These are phyloP conservation scores for Forsythia viridissima DNA, from an alignment of 257 asterid genomes.

Conservation along the genomic window DNA sequence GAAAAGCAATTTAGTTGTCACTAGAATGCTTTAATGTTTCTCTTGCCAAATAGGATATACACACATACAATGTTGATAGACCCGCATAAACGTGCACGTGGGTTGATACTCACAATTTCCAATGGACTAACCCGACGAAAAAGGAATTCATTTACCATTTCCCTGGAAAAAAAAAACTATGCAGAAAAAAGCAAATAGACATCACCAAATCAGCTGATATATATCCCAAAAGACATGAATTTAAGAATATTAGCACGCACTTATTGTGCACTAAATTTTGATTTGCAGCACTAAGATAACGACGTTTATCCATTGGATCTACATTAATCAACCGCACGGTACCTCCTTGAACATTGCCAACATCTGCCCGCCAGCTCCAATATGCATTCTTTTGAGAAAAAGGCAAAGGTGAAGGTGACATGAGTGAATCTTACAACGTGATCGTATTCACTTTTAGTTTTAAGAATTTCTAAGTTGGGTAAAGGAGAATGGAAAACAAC, in stretches of 20 bases:
- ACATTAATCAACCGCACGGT: slow-evolving; percentile 2
- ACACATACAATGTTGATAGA: no score
- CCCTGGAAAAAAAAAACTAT: slow-evolving; percentile 31
- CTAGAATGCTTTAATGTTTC: background rate
- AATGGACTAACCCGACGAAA: slow-evolving; percentile 52
- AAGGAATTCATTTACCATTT: slow-evolving; percentile 43
- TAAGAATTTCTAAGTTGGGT: slow-evolving; percentile 7
- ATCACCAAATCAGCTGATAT: background rate
- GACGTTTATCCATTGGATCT: slow-evolving; percentile 32
- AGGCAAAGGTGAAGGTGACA: slow-evolving; percentile 1
- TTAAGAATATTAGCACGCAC: slow-evolving; percentile 34
- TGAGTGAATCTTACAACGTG: background rate
- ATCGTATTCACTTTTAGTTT: background rate
- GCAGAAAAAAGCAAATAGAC: background rate
- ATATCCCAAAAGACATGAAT: background rate
- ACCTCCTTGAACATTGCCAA: slow-evolving; percentile 14
- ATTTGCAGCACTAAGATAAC: slow-evolving; percentile 36
- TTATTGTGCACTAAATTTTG: slow-evolving; percentile 22
- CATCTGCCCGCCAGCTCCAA: slow-evolving; percentile 35
- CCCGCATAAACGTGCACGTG: background rate
- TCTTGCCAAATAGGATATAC: background rate
- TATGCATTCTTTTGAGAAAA: slow-evolving; percentile 46
- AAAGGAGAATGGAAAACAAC: background rate
- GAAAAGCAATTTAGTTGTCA: background rate
- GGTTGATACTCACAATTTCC: slow-evolving; percentile 50